phyloP scores from a whole-genome alignment of 2,329 filamentous ascomycete genomes.

The Coniochaeta pulveracea region DNA sequence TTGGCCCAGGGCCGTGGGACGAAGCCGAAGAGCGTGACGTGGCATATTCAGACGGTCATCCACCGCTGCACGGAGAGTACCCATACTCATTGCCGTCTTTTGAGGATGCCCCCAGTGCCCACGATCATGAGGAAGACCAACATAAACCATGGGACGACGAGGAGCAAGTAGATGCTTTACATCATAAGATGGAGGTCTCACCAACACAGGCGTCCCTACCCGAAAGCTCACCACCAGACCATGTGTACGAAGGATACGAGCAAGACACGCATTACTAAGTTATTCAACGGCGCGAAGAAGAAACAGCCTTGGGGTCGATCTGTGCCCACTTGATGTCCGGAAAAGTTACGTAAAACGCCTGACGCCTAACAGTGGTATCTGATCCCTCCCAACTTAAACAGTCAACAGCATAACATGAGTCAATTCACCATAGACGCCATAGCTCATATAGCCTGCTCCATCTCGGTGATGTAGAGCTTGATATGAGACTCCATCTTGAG shows the following conservation, averaged over 20 bases:
- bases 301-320: too few relatives aligned
- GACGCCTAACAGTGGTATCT: slow-evolving; percentile 5
- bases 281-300: too few relatives aligned
- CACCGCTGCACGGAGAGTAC: too few relatives aligned
- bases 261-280: not conserved
- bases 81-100: too few relatives aligned
- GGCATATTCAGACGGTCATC: too few relatives aligned
- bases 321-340: too few relatives aligned
- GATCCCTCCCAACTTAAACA: slow-evolving; percentile 8
- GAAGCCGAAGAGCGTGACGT: too few relatives aligned
- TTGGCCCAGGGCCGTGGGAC: slow-evolving; percentile 26
- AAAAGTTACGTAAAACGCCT: too few relatives aligned
- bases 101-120: too few relatives aligned
- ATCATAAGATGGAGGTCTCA: not conserved
- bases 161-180: not conserved
- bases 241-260: too few relatives aligned
- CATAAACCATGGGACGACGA: not conserved
- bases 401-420: slow-evolving; percentile 16
- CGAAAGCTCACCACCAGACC: not conserved
- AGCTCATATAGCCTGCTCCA: slow-evolving; percentile 71
- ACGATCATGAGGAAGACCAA: too few relatives aligned
- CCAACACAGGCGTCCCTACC: not conserved
- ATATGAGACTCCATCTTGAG: slow-evolving; percentile 97
- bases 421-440: slow-evolving; percentile 9
- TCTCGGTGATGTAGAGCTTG: slow-evolving; percentile 94